Base-by-base conservation (phyloP, 495 filamentous ascomycete species). In the Aspergillus olivimuriae region DNA sequence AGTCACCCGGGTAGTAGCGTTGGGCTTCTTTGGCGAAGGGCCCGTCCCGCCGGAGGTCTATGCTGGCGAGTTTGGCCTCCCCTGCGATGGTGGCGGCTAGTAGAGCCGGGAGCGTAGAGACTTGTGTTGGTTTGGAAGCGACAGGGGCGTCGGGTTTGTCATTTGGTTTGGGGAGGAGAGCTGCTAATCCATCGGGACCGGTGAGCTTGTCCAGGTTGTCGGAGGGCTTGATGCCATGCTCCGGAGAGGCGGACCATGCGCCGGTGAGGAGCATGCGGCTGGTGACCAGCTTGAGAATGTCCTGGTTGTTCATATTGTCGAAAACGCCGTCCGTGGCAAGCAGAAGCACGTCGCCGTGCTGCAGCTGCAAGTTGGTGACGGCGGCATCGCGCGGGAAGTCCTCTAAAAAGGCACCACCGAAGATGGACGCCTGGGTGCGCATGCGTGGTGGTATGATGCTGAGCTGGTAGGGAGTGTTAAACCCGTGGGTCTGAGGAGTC, bases 381-480 rank as follows among this genome's bases (percentile, higher is more conserved):
- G 78, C 79, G n/a, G 94, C 87, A 55, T 96, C 91, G 34, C 73
- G 73, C 12, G 92, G 92, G 49, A 81, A 74, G 62, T 98, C 92
- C 54, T 79, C 77, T 9, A 94, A 70, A 46, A 81, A 84, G 2
- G 71, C 70, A n/a, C 89, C 87, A 11, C 89, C 91, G 53, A 94
- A 96, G 31, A 84, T 72, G 16, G 76, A 77, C 12, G 84, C 80
- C 52, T 90, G 85, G 4, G 75, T 72, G 34, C 86, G 75, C 69
- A 95, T 81, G 51, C 76, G 78, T 7, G 83, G 76, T 4, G 92
- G 91, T 28, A 95, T 82, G 46, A 95, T 80, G 48, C 87, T 89
- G 15, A 98, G 79, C 64, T 98, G 92, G 63, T 83, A 97, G 2
- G 92, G 92, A 0, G 91, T 96, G 65, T 98, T 98, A 73, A 98